Conservation (phyloP, 257 asterid species). For the Mitragyna speciosa region DNA sequence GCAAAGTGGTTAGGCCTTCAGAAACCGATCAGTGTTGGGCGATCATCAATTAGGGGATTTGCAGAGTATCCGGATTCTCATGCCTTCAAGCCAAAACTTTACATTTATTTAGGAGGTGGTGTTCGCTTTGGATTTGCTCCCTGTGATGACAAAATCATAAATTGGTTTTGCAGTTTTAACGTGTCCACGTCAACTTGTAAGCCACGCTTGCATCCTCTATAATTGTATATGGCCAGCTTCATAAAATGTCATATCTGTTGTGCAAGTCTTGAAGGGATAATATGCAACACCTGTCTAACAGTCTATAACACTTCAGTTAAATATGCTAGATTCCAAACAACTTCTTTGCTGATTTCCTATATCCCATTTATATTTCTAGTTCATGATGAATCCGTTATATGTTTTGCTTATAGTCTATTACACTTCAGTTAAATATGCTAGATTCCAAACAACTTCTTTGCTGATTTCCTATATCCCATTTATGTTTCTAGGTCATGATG, state of each 20-base stretch:
- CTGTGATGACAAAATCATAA: constrained; percentile 53
- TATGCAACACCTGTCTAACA: not conserved
- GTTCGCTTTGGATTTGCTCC: constrained; percentile 61
- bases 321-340: not conserved
- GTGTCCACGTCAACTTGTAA: constrained; percentile 49
- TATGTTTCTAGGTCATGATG: not conserved
- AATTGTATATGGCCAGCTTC: too few species aligned
- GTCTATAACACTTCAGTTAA: not conserved
- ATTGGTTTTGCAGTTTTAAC: constrained; percentile 72
- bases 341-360: not conserved
- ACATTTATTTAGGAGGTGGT: constrained; percentile 60
- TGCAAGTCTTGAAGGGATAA: not conserved
- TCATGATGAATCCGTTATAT: not conserved
- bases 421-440: not conserved
- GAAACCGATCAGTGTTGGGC: constrained; percentile 42
- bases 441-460: not conserved
- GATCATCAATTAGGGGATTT: constrained; percentile 74
- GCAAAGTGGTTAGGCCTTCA: constrained; percentile 72
- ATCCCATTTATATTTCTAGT: not conserved
- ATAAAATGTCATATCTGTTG: not conserved
- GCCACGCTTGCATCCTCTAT: constrained; percentile 21
- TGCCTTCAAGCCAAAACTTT: constrained; percentile 48
- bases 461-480: not conserved
- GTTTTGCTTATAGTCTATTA: not conserved
- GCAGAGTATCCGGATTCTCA: constrained; percentile 59